Evolutionary conservation across 2,329 filamentous ascomycete species (phyloP), one percentile per base, ranked within the genome.

Genomic region (Lizonia empirigonia): DNA sequence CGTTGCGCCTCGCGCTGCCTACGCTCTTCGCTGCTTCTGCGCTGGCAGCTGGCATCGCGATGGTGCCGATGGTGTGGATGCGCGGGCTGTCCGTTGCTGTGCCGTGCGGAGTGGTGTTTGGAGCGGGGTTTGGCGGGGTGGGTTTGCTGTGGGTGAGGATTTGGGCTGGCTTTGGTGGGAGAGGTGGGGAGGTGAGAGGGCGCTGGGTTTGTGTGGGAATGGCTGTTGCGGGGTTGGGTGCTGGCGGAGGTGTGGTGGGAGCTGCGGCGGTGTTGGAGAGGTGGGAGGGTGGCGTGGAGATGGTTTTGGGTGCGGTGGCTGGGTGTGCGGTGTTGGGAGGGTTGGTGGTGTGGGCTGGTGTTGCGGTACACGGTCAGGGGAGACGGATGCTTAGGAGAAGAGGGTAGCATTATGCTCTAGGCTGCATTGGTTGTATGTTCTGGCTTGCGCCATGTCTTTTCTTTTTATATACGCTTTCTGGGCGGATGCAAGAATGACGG

Each of bases 231-330:
- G 50, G 54, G 8, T 1, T 55, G n/a, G n/a, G 37, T 29, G 37
- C 47, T n/a, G 53, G 44, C 26, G 45, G 42, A 10, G 55, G 53
- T 1, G 6, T 60, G 7, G 15, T 59, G 4, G 48, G 29, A 7
- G 44, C 47, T 9, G 55, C 50, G 5, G 44, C 45, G 2, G 20
- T 60, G 5, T 16, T 60, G 20, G 44, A 57, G 27, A 45, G 22
- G n/a, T 26, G 33, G 13, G 36, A 41, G 12, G 18, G 12, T 16
- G 56, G 56, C 5, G 29, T 44, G 10, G 22, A 26, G 18, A 24
- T 49, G 23, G 53, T 34, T 15, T 13, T 52, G 30, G 35, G 35
- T n/a, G 12, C 47, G 13, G 29, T 39, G 7, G 53, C 35, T n/a
- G 18, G 10, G 32, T 34, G 32, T 5, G 16, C 56, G 44, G 18